phyloP scores from a whole-genome alignment of 306 rosid species.

The Cucurbita pepo region DNA sequence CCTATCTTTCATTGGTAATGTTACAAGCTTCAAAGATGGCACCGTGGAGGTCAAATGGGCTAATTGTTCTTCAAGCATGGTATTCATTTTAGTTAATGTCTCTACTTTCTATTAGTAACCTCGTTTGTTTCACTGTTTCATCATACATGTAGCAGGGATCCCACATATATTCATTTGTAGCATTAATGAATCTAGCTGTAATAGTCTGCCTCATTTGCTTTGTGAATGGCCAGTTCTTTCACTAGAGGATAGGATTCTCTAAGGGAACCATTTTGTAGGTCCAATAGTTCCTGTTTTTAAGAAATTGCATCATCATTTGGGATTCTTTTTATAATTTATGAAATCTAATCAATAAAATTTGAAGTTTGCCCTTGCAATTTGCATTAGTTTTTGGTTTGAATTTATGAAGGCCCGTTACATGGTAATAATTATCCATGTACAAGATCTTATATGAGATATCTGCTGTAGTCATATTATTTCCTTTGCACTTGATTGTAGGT shows the following conservation, averaged over 20 bases:
- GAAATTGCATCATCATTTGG: neutral
- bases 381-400: neutral
- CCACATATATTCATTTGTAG: neutral
- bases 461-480: neutral
- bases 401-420: neutral
- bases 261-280: neutral
- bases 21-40: conserved; percentile 53
- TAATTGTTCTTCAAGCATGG: conserved; percentile 55
- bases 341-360: neutral
- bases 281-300: neutral
- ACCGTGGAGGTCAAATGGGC: conserved; percentile 91
- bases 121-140: neutral
- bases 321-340: neutral
- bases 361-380: neutral
- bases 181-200: neutral
- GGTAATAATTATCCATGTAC: neutral
- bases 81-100: conserved; percentile 12
- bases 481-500: conserved; percentile 33
- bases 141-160: conserved; percentile 1
- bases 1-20: conserved; percentile 56
- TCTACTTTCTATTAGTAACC: neutral
- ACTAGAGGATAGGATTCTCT: neutral
- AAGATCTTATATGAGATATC: neutral
- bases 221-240: neutral
- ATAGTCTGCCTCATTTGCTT: neutral